Percentiles rank a stretch among this genome's conserved stretches.
phyloP scores from a whole-genome alignment of 202 grass and related monocot genomes.

The Digitaria exilis region DNA sequence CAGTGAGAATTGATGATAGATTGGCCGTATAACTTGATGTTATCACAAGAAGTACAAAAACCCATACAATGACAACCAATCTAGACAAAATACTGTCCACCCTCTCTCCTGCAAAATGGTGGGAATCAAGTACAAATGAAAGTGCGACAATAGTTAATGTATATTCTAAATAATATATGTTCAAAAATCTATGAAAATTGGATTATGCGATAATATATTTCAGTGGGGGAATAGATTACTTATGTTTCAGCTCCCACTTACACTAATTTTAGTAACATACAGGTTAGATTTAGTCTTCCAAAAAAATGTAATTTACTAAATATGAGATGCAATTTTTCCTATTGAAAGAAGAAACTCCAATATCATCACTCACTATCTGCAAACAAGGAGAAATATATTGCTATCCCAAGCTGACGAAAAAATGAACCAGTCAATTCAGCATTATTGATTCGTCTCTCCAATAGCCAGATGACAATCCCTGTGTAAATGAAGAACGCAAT shows the following conservation, averaged over 20 bases:
- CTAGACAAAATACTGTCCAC: slow-evolving; percentile 31
- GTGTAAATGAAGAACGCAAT: slow-evolving; percentile 59
- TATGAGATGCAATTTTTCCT: neutral
- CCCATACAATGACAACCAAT: slow-evolving; percentile 54
- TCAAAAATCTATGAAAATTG: neutral
- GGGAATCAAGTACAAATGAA: neutral
- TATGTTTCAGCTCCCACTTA: neutral
- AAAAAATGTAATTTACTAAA: neutral
- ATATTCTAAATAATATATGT: neutral
- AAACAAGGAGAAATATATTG: slow-evolving; percentile 51
- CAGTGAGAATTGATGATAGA: slow-evolving; percentile 57
- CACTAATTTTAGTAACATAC: neutral
- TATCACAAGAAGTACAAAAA: slow-evolving; percentile 48
- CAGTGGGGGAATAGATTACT: neutral
- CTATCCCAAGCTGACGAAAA: slow-evolving; percentile 36
- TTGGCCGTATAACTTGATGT: slow-evolving; percentile 59
- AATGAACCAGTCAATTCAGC: slow-evolving; percentile 42
- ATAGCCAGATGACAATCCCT: slow-evolving; percentile 48
- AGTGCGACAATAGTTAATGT: neutral
- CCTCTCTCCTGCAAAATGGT: slow-evolving; percentile 39
- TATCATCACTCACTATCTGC: slow-evolving; percentile 38
- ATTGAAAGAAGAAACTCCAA: slow-evolving; percentile 1
- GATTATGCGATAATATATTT: neutral
- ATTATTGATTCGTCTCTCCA: slow-evolving; percentile 39
- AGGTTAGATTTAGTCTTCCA: neutral